Percentiles rank a stretch among this genome's conserved stretches.
Conservation (phyloP, 169 alveolate genomes). For the Eimeria mitis region DNA sequence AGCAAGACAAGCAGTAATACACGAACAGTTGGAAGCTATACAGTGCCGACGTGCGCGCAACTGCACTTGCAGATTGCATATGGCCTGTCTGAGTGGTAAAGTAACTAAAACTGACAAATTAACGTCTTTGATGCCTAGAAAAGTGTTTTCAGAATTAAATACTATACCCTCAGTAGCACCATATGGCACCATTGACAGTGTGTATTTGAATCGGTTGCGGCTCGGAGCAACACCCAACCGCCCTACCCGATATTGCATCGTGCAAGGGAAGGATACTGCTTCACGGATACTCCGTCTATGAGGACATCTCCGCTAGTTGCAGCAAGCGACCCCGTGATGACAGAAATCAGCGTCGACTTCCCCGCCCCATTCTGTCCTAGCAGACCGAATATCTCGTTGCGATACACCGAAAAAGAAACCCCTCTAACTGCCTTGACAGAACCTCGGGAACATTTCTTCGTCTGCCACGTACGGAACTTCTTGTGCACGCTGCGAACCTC, state of each 20-base stretch:
- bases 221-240: background rate
- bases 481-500: slow-evolving; percentile 48
- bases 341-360: slow-evolving; percentile 91
- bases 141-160: too few species aligned
- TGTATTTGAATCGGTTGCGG: too few species aligned
- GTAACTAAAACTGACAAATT: background rate
- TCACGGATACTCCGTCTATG: slow-evolving; percentile 13
- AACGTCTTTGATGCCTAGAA: too few species aligned
- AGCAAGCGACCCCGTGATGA: slow-evolving; percentile 44
- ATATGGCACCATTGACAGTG: too few species aligned
- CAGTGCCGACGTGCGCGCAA: background rate
- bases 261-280: slow-evolving; percentile 41
- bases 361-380: slow-evolving; percentile 97
- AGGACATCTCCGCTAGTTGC: slow-evolving; percentile 44
- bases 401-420: slow-evolving; percentile 47
- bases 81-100: too few species aligned
- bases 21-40: background rate
- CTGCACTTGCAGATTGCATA: background rate
- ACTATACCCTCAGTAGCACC: too few species aligned
- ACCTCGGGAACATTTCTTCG: slow-evolving; percentile 40
- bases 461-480: slow-evolving; percentile 36
- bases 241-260: slow-evolving; percentile 51
- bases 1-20: background rate
- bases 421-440: slow-evolving; percentile 57
- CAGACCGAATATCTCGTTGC: slow-evolving; percentile 93